Evolutionary conservation across 2,329 filamentous ascomycete species (phyloP), one percentile per base, ranked within the genome.

Genomic region (Albifimbria verrucaria): DNA sequence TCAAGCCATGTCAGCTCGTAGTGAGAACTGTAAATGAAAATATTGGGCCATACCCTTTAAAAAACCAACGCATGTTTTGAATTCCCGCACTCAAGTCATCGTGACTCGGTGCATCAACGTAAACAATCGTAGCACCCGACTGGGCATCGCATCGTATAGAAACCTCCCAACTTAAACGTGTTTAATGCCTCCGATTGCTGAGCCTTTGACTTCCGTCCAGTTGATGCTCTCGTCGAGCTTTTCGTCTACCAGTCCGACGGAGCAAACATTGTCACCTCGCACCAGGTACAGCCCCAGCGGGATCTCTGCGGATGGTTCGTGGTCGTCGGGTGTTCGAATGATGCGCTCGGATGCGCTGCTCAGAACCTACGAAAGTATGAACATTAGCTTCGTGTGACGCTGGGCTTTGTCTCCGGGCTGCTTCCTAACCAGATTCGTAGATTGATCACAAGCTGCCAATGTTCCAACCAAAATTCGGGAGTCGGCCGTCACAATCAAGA

Each of bases 361-460:
- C 12, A 99, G 81, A 23, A 97, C 92, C 84, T 87, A 55, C 25
- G 39, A 18, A 21, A 22, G 18, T 36, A 26, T 5, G 20, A 20
- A 28, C 12, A 57, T 65, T 24, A 66, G 62, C 52, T 53, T 20
- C 43, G 17, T 23, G 11, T 6, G 5, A 6, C 11, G 15, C 4
- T 39, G 32, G 12, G 12, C 32, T 7, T 39, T 39, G 5, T n/a
- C n/a, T n/a, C n/a, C n/a, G n/a, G n/a, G n/a, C n/a, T n/a, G n/a
- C n/a, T n/a, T n/a, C n/a, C n/a, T n/a, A n/a, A 86, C 84, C 57
- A 99, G 77, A 72, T 99, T 99, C 60, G 94, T 97, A 65, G 88
- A 85, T 72, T 96, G 87, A 71, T 99, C 94, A 68, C 88, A 92
- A 44, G 89, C 90, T 48, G 93, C 78, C 51, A 99, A 84, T 2